These are phyloP conservation scores for Stachybotrys elegans DNA, from an alignment of 2,329 filamentous ascomycete genomes.

Conservation along the genomic window DNA sequence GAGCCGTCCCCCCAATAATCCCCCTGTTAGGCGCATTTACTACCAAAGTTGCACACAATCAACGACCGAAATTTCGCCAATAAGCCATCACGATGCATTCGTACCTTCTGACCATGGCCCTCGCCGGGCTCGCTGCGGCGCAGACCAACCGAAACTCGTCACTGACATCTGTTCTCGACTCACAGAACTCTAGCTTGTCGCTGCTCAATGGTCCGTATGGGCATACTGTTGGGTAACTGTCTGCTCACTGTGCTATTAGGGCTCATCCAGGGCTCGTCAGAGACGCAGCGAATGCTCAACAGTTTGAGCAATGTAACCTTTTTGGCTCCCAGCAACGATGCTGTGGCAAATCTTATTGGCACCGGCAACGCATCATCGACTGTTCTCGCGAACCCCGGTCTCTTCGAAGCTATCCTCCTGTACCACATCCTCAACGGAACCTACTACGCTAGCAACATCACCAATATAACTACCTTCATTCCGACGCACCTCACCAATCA, in stretches of 20 bases:
- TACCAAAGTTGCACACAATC: too few species aligned
- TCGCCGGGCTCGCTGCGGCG: background rate
- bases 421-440: constrained; percentile 54
- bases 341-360: background rate
- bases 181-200: background rate
- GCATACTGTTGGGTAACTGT: background rate
- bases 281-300: background rate
- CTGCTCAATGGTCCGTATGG: background rate
- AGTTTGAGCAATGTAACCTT: background rate
- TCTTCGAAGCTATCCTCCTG: constrained; percentile 40
- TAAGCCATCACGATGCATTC: background rate
- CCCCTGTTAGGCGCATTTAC: too few species aligned
- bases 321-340: background rate
- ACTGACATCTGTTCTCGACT: background rate
- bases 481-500: constrained; percentile 37
- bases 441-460: constrained; percentile 25
- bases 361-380: constrained; percentile 19
- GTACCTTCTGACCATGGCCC: background rate
- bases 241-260: background rate
- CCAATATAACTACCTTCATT: constrained; percentile 26
- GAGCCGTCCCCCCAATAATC: too few species aligned
- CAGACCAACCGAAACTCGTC: background rate
- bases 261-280: background rate
- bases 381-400: constrained; percentile 29
- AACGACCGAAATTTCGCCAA: too few species aligned